Conservation (phyloP, 768 basidiomycete genomes). For the Podaxis sp. region DNA sequence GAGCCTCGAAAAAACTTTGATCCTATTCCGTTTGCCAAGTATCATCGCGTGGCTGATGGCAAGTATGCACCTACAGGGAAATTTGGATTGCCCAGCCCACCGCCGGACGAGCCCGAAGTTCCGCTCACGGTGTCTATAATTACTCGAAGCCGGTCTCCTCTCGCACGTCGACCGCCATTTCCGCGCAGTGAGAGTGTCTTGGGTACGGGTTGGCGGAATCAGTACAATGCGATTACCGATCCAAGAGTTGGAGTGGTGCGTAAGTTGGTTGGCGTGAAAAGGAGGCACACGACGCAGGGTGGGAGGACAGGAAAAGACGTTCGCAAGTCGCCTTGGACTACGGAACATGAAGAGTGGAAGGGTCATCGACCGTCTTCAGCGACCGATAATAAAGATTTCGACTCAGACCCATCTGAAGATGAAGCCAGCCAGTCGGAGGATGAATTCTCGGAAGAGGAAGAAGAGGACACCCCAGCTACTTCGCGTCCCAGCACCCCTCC, state of each 20-base stretch:
- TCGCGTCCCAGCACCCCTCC: constrained; percentile 70
- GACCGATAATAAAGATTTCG: constrained; percentile 30
- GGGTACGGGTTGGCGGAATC: constrained; percentile 44
- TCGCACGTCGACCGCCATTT: constrained; percentile 2
- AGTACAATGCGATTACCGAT: constrained; percentile 65
- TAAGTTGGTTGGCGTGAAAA: constrained; percentile 70
- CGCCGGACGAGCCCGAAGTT: constrained; percentile 45
- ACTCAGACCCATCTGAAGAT: constrained; percentile 35
- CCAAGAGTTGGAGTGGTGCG: constrained; percentile 68
- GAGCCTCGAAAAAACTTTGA: constrained; percentile 44
- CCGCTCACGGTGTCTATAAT: constrained; percentile 23
- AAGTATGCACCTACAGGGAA: constrained; percentile 73
- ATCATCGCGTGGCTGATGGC: constrained; percentile 62
- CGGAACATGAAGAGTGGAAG: constrained; percentile 51
- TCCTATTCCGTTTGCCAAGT: constrained; percentile 70
- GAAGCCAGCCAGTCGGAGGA: constrained; percentile 32
- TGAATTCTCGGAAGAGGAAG: constrained; percentile 73
- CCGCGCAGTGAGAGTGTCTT: background rate
- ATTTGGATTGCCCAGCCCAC: constrained; percentile 67
- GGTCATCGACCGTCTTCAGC: constrained; percentile 30
- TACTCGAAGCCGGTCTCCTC: constrained; percentile 18
- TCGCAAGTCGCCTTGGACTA: constrained; percentile 40
- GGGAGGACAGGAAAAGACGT: constrained; percentile 28
- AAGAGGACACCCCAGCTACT: constrained; percentile 39
- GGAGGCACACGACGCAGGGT: constrained; percentile 49